Conservation (phyloP, 306 rosid species). For the Gastrolobium bilobum region DNA sequence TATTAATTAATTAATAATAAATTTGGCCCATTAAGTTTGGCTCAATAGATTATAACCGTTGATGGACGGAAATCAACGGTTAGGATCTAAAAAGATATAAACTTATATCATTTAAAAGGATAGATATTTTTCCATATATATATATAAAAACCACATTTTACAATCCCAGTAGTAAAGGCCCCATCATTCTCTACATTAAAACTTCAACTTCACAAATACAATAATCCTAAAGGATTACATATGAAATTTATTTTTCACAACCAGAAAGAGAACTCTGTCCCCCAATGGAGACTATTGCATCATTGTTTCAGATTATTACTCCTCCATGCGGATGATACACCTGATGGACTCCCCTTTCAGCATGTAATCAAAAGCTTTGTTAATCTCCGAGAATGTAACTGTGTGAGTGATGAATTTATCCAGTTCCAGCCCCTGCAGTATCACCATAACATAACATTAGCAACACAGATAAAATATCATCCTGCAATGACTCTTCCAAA, state of each 20-base stretch:
- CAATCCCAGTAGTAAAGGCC: background rate
- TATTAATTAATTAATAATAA: too few species aligned
- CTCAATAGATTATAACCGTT: too few species aligned
- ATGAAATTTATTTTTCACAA: conserved; percentile 31
- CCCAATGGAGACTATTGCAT: background rate
- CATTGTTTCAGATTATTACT: conserved; percentile 30
- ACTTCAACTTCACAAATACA: conserved; percentile 8
- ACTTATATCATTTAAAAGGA: too few species aligned
- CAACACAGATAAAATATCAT: background rate
- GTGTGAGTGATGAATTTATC: conserved; percentile 86
- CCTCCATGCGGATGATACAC: conserved; percentile 68
- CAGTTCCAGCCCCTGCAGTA: conserved; percentile 72
- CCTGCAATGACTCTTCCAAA: background rate
- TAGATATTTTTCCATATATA: too few species aligned
- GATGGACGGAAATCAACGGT: too few species aligned
- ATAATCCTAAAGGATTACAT: conserved; percentile 9
- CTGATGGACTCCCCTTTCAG: conserved; percentile 74
- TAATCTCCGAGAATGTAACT: conserved; percentile 71
- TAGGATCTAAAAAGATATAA: too few species aligned
- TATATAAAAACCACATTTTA: conserved; percentile 15
- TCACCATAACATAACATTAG: conserved; percentile 10
- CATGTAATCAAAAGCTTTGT: conserved; percentile 85
- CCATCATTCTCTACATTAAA: background rate
- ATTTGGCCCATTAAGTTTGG: too few species aligned
- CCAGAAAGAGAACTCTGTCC: conserved; percentile 11